A percentile compares a stretch with the other conserved stretches of the same genome.
Conservation (phyloP, 2,329 filamentous ascomycete species). For the Cladosporium sp. region DNA sequence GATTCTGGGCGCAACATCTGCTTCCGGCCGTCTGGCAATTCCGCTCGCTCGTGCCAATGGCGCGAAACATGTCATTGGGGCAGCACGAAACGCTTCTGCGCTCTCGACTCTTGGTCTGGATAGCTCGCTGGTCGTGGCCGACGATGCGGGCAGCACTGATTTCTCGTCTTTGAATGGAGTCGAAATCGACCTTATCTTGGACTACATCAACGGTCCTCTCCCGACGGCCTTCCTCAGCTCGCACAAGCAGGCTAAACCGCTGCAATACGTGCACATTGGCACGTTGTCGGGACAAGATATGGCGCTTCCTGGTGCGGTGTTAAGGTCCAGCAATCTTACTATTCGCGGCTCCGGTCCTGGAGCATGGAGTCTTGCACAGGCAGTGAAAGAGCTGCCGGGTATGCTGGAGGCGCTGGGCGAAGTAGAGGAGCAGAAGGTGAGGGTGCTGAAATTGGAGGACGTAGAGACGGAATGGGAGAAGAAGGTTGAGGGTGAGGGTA, state of each 20-base stretch:
- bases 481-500: slow-evolving; percentile 14
- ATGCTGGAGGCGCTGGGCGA: slow-evolving; percentile 19
- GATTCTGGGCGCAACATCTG: slow-evolving; percentile 52
- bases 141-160: slow-evolving; percentile 37
- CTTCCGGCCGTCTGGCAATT: slow-evolving; percentile 50
- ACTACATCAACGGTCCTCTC: slow-evolving; percentile 54
- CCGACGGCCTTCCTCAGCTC: slow-evolving; percentile 40
- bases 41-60: slow-evolving; percentile 47
- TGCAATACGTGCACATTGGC: slow-evolving; percentile 54
- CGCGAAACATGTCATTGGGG: slow-evolving; percentile 48
- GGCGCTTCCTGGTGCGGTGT: slow-evolving; percentile 39
- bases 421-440: slow-evolving; percentile 22
- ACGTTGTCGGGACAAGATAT: slow-evolving; percentile 39
- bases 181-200: slow-evolving; percentile 51
- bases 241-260: slow-evolving; percentile 38
- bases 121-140: slow-evolving; percentile 41
- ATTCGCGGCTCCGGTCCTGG: slow-evolving; percentile 29
- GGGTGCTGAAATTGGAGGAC: slow-evolving; percentile 22
- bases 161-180: slow-evolving; percentile 36
- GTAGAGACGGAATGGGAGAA: slow-evolving; percentile 24
- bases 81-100: slow-evolving; percentile 45
- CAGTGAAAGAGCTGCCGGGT: slow-evolving; percentile 20
- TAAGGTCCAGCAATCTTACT: slow-evolving; percentile 49
- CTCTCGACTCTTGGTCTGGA: slow-evolving; percentile 37
- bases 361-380: slow-evolving; percentile 23